phyloP scores from a whole-genome alignment of 257 asterid species.

The Thymus quinquecostatus region DNA sequence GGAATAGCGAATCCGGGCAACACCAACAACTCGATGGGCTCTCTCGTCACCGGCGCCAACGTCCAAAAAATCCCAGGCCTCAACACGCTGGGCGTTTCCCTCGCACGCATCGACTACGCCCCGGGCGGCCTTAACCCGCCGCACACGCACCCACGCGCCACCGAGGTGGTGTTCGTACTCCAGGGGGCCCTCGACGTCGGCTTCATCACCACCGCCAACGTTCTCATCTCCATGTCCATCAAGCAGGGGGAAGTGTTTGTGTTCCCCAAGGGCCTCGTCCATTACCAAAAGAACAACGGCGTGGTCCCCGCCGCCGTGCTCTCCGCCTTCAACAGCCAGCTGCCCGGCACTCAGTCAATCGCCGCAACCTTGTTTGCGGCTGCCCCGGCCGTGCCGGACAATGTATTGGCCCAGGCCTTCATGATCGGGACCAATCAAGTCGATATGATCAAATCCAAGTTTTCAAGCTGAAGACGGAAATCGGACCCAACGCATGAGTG shows the following conservation, averaged over 20 bases:
- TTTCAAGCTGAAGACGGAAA: constrained; percentile 26
- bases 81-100: constrained; percentile 75
- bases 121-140: constrained; percentile 70
- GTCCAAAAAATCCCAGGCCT: constrained; percentile 67
- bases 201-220: constrained; percentile 73
- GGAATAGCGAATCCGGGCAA: constrained; percentile 52
- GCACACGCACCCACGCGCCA: constrained; percentile 78
- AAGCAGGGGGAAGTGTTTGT: constrained; percentile 58
- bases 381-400: constrained; percentile 57
- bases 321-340: constrained; percentile 75
- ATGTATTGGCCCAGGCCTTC: constrained; percentile 66
- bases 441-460: constrained; percentile 53
- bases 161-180: constrained; percentile 57
- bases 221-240: constrained; percentile 52
- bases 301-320: constrained; percentile 49
- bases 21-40: constrained; percentile 69
- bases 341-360: constrained; percentile 74
- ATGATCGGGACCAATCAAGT: constrained; percentile 45
- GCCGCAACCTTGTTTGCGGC: constrained; percentile 57
- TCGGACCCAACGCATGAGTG: too few relatives aligned
- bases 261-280: constrained; percentile 64
- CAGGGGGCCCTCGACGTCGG: constrained; percentile 63
- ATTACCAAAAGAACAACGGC: constrained; percentile 82
- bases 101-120: constrained; percentile 75
- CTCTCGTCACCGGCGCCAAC: constrained; percentile 62